A percentile compares a stretch with the other conserved stretches of the same genome.
Conservation (phyloP, 2,329 filamentous ascomycete genomes). For the Fusarium graminum region DNA sequence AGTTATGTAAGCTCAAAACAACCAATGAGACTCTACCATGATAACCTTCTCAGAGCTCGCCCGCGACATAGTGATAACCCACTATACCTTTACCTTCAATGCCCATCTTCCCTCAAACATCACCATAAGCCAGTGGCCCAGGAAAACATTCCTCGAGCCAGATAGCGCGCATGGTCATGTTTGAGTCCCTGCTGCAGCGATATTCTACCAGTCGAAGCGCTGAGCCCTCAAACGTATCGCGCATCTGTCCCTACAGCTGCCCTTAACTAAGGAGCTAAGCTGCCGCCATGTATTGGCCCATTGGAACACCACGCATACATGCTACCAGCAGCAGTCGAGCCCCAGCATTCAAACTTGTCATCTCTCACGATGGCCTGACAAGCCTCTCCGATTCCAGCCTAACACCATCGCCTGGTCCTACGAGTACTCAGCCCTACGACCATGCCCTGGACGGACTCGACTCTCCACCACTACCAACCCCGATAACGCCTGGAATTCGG, state of each 20-base stretch:
- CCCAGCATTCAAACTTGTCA: slow-evolving; percentile 62
- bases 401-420: slow-evolving; percentile 29
- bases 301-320: slow-evolving; percentile 86
- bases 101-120: slow-evolving; percentile 29
- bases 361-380: slow-evolving; percentile 72
- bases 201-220: slow-evolving; percentile 30
- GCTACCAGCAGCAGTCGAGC: slow-evolving; percentile 77
- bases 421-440: slow-evolving; percentile 43
- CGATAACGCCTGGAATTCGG: slow-evolving; percentile 69
- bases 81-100: slow-evolving; percentile 23
- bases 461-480: slow-evolving; percentile 58
- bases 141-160: slow-evolving; percentile 29
- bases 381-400: slow-evolving; percentile 51
- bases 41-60: slow-evolving; percentile 40
- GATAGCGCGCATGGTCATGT: slow-evolving; percentile 47
- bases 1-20: slow-evolving; percentile 34
- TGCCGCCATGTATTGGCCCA: slow-evolving; percentile 87
- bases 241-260: slow-evolving; percentile 32
- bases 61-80: slow-evolving; percentile 33
- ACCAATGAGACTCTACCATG: slow-evolving; percentile 36
- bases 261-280: slow-evolving; percentile 48
- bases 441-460: slow-evolving; percentile 53
- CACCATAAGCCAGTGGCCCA: slow-evolving; percentile 44
- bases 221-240: slow-evolving; percentile 35
- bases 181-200: slow-evolving; percentile 40